A percentile compares a stretch with the other conserved stretches of the same genome.
These are phyloP conservation scores for Takashimella tepidaria DNA, from an alignment of 1,284 basidiomycete species.

Conservation along the genomic window DNA sequence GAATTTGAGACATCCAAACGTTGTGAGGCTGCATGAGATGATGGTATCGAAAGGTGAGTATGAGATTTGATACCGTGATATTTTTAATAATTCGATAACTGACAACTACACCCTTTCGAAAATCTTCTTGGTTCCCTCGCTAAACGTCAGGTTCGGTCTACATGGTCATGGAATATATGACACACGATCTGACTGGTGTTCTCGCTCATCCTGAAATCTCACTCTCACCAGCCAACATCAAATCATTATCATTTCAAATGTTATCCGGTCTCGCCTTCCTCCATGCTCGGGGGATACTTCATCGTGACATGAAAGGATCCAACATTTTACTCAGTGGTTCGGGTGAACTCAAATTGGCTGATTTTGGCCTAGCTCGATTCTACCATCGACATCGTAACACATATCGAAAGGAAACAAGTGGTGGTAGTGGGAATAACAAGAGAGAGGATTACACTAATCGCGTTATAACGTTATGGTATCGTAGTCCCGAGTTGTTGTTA, in stretches of 20 bases:
- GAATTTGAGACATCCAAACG: conserved; percentile 79
- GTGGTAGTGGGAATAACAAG: not conserved
- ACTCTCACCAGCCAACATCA: conserved; percentile 82
- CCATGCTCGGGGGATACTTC: conserved; percentile 90
- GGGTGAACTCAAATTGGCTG: conserved; percentile 91
- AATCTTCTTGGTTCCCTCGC: not conserved
- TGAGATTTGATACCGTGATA: too few relatives aligned
- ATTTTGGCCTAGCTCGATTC: conserved; percentile 96
- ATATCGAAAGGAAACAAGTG: not conserved
- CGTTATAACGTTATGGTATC: conserved; percentile 98
- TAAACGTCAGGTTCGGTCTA: conserved; percentile 72
- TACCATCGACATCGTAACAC: conserved; percentile 74
- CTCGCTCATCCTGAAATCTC: conserved; percentile 82
- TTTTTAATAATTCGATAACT: not conserved
- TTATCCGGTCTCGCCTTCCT: conserved; percentile 87
- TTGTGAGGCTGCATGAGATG: conserved; percentile 91
- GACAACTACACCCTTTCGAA: conserved; percentile 2
- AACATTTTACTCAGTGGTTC: conserved; percentile 93
- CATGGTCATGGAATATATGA: conserved; percentile 99
- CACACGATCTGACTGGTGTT: conserved; percentile 94
- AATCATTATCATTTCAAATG: conserved; percentile 93
- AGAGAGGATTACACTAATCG: conserved; percentile 94
- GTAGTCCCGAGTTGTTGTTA: conserved; percentile 90
- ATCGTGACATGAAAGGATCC: conserved; percentile 97
- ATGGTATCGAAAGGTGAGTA: conserved; percentile 90